Evolutionary conservation across 2,329 filamentous ascomycete species (phyloP), one percentile per base, ranked within the genome.

Genomic region (Aurifilum marmelostoma): DNA sequence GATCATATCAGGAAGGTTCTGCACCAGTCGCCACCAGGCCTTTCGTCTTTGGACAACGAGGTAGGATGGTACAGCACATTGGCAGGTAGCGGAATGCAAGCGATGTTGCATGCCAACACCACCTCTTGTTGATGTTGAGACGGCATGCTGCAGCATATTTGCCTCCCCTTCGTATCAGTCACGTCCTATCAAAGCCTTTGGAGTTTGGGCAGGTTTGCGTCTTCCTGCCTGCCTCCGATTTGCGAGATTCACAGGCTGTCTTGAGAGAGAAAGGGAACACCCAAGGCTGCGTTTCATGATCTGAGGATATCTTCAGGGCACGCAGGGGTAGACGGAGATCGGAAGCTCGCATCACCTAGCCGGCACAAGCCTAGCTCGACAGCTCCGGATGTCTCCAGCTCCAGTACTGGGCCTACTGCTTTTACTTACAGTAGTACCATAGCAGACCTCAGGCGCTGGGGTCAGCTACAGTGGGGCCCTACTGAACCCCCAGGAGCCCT

Each of bases 361-460:
- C 56, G 56, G 56, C 56, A 59, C 29, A 37, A 59, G 56, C 56
- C 56, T 59, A 59, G 56, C 56, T 29, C 56, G 56, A 29, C 29
- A 11, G 32, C 56, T 18, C 56, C 56, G 56, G 29, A n/a, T 21
- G 29, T 59, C 32, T 32, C 56, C 27, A 56, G 52, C 52, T 16
- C 50, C 27, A 14, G 6, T 18, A 18, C 14, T 27, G 50, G 12
- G 24, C 21, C 6, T 43, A 43, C 41, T 18, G 41, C 41, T 14
- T 14, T 18, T 18, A 18, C 41, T 5, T 34, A 43, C 16, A 43
- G 41, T 16, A 6, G 41, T 18, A 47, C 39, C 12, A 18, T 41
- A 9, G 29, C 11, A 29, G 27, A 16, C 27, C 54, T n/a, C 29
- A 37, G 56, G 29, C 29, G 21, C 56, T 34, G 14, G 29, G 32